phyloP scores from a whole-genome alignment of 805 yeast species.

The Ogataea angusta region DNA sequence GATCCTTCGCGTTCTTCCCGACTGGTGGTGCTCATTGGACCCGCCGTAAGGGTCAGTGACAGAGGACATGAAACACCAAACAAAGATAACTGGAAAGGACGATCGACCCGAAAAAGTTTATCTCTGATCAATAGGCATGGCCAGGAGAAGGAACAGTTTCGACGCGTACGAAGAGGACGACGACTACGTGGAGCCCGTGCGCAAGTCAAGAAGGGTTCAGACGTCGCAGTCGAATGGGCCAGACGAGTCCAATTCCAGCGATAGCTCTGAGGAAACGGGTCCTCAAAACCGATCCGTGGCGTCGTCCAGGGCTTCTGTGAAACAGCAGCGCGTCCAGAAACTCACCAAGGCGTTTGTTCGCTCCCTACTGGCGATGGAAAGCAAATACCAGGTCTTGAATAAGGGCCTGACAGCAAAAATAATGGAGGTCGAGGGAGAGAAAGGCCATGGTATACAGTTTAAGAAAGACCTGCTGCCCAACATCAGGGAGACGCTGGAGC shows the following conservation, averaged over 20 bases:
- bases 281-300: constrained; percentile 1
- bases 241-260: constrained; percentile 1
- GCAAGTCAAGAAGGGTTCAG: not conserved
- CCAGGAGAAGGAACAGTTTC: constrained; percentile 7
- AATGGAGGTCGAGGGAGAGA: constrained; percentile 29
- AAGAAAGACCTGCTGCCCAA: constrained; percentile 24
- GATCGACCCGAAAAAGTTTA: constrained; percentile 4
- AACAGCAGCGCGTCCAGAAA: constrained; percentile 19
- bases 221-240: not conserved
- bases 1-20: constrained; percentile 1
- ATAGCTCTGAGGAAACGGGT: constrained; percentile 5
- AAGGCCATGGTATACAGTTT: constrained; percentile 27
- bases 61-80: constrained; percentile 8
- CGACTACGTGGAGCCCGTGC: constrained; percentile 10
- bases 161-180: constrained; percentile 9
- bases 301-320: constrained; percentile 7
- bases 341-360: constrained; percentile 27
- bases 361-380: constrained; percentile 29
- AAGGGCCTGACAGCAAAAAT: constrained; percentile 26
- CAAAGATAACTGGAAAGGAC: not conserved
- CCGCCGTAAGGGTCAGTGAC: not conserved
- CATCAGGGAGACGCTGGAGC: constrained; percentile 13
- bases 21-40: not conserved
- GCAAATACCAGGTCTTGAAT: constrained; percentile 27
- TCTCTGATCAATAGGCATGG: constrained; percentile 2